Evolutionary conservation across 768 basidiomycete species (phyloP), one percentile per base, ranked within the genome.

Genomic region (Stropharia rugosoannulata): DNA sequence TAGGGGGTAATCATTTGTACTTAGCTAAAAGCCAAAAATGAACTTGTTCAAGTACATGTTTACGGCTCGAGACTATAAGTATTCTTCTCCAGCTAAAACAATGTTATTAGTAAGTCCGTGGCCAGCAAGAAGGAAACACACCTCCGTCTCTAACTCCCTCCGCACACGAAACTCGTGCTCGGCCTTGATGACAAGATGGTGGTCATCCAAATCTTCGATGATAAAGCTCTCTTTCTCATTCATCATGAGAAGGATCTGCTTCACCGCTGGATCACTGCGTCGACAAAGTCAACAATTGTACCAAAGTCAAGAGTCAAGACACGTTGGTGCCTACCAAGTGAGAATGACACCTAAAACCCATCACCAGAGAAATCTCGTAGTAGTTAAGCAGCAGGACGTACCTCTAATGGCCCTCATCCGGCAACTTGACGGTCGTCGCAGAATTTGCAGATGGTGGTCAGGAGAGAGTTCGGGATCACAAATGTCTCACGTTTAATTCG

Each of bases 191-290:
- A 94, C 83, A 1, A 95, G 64, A 70, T 93, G 90, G 58, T 84
- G 81, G 62, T 93, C 90, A 65, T 94, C 93, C 22, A 95, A 69
- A 63, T 95, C 93, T 62, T 93, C 89, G 57, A 95, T 90, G 59
- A 95, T 86, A 68, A 95, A 95, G 51, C 78, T 82, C 8, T 82
- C 77, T 64, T 81, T 86, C 65, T 93, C 89, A 66, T 94, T 90
- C 86, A 94, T 84, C 35, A 83, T 75, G 49, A 93, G 75, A 36
- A 94, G 76, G 53, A 94, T 92, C 67, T 93, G 90, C 70, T 94
- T 95, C 57, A 95, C 93, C 1, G 91, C 92, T 1, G 90, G 84
- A 68, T 95, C 93, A 65, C 93, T 93, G 63, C 22, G 3, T 36
- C 22, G 27, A 18, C n/a, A 25, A 49, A 22, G 51, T 49, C 25